These are phyloP conservation scores for Ceriops tagal DNA, from an alignment of 345 rosid genomes.

Conservation along the genomic window DNA sequence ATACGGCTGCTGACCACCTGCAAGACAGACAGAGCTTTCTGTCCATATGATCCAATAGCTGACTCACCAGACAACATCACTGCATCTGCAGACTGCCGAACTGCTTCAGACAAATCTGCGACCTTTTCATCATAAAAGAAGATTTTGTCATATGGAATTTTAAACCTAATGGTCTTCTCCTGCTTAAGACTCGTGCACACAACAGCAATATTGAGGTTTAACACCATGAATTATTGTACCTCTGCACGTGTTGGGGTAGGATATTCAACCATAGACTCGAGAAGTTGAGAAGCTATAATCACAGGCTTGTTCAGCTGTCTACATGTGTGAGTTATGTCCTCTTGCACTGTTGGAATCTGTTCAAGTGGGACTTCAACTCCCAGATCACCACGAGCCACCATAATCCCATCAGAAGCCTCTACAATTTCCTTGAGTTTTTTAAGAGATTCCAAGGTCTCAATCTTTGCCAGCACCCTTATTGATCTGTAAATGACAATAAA, in stretches of 20 bases:
- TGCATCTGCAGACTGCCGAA: constrained; percentile 65
- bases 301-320: constrained; percentile 70
- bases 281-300: constrained; percentile 73
- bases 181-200: no score
- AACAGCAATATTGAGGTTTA: background rate
- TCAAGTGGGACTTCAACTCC: constrained; percentile 76
- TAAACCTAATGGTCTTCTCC: background rate
- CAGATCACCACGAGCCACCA: constrained; percentile 80
- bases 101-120: constrained; percentile 76
- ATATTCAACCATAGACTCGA: constrained; percentile 74
- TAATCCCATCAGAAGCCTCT: constrained; percentile 64
- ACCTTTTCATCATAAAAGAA: constrained; percentile 37
- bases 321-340: constrained; percentile 44
- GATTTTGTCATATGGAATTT: background rate
- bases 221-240: constrained; percentile 27
- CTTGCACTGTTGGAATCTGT: constrained; percentile 66
- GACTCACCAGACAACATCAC: constrained; percentile 77
- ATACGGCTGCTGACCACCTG: constrained; percentile 53
- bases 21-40: constrained; percentile 64
- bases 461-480: constrained; percentile 59
- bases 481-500: constrained; percentile 33
- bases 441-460: constrained; percentile 66
- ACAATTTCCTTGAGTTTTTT: constrained; percentile 56
- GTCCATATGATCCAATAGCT: constrained; percentile 56
- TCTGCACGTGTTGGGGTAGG: constrained; percentile 81